Conservation (phyloP, 495 filamentous ascomycete species). For the Aspergillus steynii region DNA sequence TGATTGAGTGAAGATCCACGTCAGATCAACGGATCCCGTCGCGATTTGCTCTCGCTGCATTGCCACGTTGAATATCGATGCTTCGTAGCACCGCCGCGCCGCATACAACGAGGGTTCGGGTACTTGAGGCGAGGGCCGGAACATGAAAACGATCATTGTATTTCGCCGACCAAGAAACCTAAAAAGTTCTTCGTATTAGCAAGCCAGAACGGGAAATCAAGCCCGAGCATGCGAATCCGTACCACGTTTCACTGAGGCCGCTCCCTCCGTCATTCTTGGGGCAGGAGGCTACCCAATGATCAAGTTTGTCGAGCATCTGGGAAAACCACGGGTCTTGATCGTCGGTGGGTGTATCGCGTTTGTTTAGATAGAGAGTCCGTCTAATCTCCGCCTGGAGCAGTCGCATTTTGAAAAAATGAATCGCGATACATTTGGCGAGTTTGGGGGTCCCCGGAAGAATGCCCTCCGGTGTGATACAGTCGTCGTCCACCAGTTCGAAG, state of each 20-base stretch:
- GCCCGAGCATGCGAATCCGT: slow-evolving; percentile 18
- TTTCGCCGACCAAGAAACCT: slow-evolving; percentile 80
- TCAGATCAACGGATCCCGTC: slow-evolving; percentile 73
- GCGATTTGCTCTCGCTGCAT: slow-evolving; percentile 76
- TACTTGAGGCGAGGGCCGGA: slow-evolving; percentile 85
- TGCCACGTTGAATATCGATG: slow-evolving; percentile 73
- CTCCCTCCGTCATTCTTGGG: slow-evolving; percentile 63
- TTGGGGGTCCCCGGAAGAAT: slow-evolving; percentile 67
- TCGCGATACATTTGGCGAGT: slow-evolving; percentile 78
- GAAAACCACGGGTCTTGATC: slow-evolving; percentile 84
- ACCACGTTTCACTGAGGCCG: slow-evolving; percentile 67
- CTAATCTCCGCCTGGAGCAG: slow-evolving; percentile 84
- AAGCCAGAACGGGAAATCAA: background rate
- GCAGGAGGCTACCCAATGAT: slow-evolving; percentile 66
- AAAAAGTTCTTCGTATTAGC: background rate
- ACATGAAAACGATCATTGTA: slow-evolving; percentile 81
- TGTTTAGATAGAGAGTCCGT: slow-evolving; percentile 78
- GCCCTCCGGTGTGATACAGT: slow-evolving; percentile 76
- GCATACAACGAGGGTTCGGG: slow-evolving; percentile 75
- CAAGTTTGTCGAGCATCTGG: slow-evolving; percentile 73
- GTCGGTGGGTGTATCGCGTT: slow-evolving; percentile 66
- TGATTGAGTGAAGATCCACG: slow-evolving; percentile 86
- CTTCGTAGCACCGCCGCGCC: slow-evolving; percentile 78
- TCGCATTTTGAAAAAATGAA: slow-evolving; percentile 93
- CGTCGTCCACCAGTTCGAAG: slow-evolving; percentile 76